Conservation (phyloP, 2,329 filamentous ascomycete genomes). For the Lachnellula cervina region DNA sequence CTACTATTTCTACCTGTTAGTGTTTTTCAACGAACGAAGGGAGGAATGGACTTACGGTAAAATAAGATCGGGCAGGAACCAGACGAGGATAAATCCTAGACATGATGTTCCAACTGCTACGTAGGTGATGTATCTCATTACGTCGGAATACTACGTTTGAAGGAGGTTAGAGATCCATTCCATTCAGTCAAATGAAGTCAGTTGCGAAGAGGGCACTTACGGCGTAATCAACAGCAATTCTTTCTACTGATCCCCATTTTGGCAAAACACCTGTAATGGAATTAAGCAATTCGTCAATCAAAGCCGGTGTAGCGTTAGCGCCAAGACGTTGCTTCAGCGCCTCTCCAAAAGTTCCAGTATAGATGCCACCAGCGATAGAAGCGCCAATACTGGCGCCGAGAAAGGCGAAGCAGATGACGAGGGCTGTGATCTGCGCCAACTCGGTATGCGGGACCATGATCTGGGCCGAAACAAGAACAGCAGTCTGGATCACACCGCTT, state of each 20-base stretch:
- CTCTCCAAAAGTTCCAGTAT: conserved; percentile 41
- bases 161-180: no score
- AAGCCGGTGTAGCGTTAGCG: conserved; percentile 22
- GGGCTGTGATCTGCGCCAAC: conserved; percentile 43
- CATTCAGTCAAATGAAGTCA: no score
- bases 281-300: conserved; percentile 39
- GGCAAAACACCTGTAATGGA: conserved; percentile 41
- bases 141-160: conserved; percentile 15
- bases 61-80: conserved; percentile 13
- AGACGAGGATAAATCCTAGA: conserved; percentile 9
- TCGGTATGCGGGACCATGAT: conserved; percentile 42
- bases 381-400: conserved; percentile 37
- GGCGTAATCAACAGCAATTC: conserved; percentile 39
- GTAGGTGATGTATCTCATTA: conserved; percentile 16
- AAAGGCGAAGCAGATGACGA: conserved; percentile 40
- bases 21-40: no score
- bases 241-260: conserved; percentile 36
- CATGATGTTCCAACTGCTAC: conserved; percentile 5
- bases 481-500: conserved; percentile 41
- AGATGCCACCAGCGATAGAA: conserved; percentile 45
- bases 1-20: no score
- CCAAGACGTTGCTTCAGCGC: conserved; percentile 36
- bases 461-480: conserved; percentile 40
- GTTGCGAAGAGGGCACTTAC: conserved; percentile 21
- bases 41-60: conserved; percentile 11